Base-by-base conservation (phyloP, 257 asterid genomes). In the Eucommia ulmoides region DNA sequence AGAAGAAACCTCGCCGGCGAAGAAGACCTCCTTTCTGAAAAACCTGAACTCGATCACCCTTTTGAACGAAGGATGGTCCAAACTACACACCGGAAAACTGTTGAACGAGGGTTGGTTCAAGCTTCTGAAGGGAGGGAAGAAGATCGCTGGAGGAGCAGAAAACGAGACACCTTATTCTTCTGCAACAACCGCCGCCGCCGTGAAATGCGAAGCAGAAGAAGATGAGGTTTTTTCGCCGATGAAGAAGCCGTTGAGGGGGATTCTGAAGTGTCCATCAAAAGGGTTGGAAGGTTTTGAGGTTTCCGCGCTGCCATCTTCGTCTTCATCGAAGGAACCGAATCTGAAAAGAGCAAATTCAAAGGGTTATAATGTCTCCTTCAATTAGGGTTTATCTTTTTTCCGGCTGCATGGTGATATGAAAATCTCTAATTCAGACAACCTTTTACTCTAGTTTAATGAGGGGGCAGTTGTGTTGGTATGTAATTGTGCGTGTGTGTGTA, bases 81-180 rank as follows among this genome's bases (percentile, higher is more conserved):
- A 80, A 42, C 29, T 79, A 41, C 72, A 79, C 44, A 35, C 0
- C n/a, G n/a, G 79, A 20, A 82, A 80, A 45, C 22, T 71, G 33
- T 41, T 76, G 1, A 71, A 72, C 1, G 93, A 79, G 60, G 86
- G 86, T 19, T 70, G 78, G 93, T 73, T 88, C 59, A 88, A 80
- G 35, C 18, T 18, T 49, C 22, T 17, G 51, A 19, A 8, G 59
- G 17, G 4, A 59, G 41, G 17, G 48, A 19, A 19, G 44, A 18
- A 2, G 15, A 0, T n/a, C n/a, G n/a, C n/a, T n/a, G 53, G 47
- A 7, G 52, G 56, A 16, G 21, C 41, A 35, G 44, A 35, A 35
- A 18, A 11, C n/a, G 44, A 2, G 11, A 4, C 11, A 10, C n/a
- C 11, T 35, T 3, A 10, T 3, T 6, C 16, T 35, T 18, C 11